These are phyloP conservation scores for Antitrichia curtipendula DNA, from an alignment of 225 moss, liverwort and hornwort genomes.

Conservation along the genomic window DNA sequence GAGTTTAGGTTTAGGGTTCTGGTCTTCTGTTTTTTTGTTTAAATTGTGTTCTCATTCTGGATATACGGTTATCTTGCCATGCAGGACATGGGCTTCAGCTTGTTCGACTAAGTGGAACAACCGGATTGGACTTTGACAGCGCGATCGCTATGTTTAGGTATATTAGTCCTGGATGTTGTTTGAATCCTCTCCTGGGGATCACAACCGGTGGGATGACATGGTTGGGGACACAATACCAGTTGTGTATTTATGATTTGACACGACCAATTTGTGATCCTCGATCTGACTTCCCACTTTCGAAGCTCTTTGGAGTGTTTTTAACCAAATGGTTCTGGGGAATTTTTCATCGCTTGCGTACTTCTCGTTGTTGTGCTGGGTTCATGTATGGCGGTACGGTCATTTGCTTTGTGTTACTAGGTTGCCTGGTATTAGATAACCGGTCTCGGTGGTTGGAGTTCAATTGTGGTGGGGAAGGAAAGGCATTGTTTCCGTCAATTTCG, in stretches of 20 bases:
- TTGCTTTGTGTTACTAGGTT: not conserved
- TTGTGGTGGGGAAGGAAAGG: not conserved
- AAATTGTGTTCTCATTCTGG: not conserved
- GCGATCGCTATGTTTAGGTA: not conserved
- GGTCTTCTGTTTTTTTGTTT: not conserved
- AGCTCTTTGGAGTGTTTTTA: not conserved
- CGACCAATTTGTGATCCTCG: not conserved
- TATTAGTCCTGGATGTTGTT: not conserved
- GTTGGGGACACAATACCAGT: not conserved
- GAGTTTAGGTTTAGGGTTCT: not conserved
- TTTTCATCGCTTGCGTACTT: not conserved
- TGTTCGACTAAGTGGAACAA: slow-evolving; percentile 35
- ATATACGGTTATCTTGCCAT: not conserved
- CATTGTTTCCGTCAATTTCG: not conserved
- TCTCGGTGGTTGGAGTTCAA: not conserved
- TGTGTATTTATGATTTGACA: not conserved
- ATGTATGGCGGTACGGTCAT: not conserved
- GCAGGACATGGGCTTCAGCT: slow-evolving; percentile 63
- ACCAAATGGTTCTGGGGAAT: not conserved
- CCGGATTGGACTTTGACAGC: not conserved
- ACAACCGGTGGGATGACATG: not conserved
- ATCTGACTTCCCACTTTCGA: not conserved
- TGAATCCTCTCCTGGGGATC: not conserved
- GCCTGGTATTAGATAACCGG: not conserved
- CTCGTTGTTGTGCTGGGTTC: too few species aligned